Conservation (phyloP, 768 basidiomycete genomes). For the Amyloporia xantha region DNA sequence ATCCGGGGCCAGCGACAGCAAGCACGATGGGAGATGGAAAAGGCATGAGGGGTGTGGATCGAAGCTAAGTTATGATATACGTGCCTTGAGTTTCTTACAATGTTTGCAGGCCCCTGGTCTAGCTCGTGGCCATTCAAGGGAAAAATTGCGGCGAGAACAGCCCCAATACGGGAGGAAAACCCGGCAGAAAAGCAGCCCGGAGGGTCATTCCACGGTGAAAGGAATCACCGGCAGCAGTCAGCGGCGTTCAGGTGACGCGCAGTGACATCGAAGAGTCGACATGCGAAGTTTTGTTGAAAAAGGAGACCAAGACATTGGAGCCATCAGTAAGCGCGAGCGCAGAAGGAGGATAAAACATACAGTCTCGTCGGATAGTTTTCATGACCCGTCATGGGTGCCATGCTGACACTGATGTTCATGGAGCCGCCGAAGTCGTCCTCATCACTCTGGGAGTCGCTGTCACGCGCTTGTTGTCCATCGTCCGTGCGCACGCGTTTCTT, state of each 20-base stretch:
- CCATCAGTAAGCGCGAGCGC: conserved; percentile 1
- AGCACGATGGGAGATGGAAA: background rate
- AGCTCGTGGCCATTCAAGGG: conserved; percentile 3
- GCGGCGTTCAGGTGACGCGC: background rate
- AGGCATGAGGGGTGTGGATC: conserved; percentile 3
- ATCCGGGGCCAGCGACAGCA: background rate
- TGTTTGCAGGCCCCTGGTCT: conserved; percentile 81
- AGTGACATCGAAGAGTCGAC: background rate
- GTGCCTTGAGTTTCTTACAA: conserved; percentile 84
- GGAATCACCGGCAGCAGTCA: background rate
- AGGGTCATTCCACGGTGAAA: background rate
- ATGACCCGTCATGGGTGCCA: conserved; percentile 14
- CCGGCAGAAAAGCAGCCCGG: background rate
- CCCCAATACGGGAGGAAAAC: background rate
- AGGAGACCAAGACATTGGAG: too few relatives aligned
- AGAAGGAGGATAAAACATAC: conserved; percentile 8
- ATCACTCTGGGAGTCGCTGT: conserved; percentile 14
- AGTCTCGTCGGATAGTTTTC: conserved; percentile 13
- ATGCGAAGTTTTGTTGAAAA: background rate
- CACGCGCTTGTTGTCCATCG: conserved; percentile 6
- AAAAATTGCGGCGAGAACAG: background rate
- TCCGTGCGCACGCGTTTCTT: conserved; percentile 10
- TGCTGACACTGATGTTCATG: conserved; percentile 10
- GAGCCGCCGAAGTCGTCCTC: conserved; percentile 10
- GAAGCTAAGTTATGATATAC: conserved; percentile 17